Base-by-base conservation (phyloP, 352 stramenopile species). In the Pythium pyrilobum region DNA sequence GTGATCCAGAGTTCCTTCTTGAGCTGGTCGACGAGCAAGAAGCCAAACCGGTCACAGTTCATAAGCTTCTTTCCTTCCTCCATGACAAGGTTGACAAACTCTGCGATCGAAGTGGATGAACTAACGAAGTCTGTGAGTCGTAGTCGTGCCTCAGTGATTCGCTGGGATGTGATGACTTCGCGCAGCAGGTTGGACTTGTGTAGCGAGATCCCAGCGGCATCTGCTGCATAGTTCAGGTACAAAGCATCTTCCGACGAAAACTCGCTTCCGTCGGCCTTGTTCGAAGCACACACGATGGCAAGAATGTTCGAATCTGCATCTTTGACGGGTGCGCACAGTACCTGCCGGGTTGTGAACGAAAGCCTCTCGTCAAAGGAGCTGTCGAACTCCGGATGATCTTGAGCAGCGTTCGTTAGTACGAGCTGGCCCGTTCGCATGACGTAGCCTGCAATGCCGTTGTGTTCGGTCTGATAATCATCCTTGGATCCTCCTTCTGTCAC, bases 1-100 rank as follows among this genome's bases (percentile, higher is more conserved):
- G 71, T 81, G 57, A 87, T 84, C 76, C 76, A 87, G 4, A 87
- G 59, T 51, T 87, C 73, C 32, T 87, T 84, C 44, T 87, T 87
- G 33, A 87, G 49, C 24, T 81, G 71, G 21, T 87, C 73, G 9
- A 87, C 73, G 0, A 87, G 56, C 27, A 87, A 56, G 27, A 87
- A 81, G 0, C 76, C 73, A 33, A 87, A 87, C 18, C 76, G 71
- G 39, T 87, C 72, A 39, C 76, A 84, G 32, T 64, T 65, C 57
- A 84, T 69, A 20, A 87, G 62, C 24, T 77, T 77, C 52, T 66
- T 74, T 6, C 76, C 76, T 50, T 87, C 71, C 6, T 64, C 60
- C 52, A 80, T 78, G 18, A 87, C 73, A 13, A 87, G 55, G 31
- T 68, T 51, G n/a, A 80, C 74, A 38, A 87, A 82, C 27, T 71